Base-by-base conservation (phyloP, 2,329 filamentous ascomycete species). In the Lachnellula occidentalis region DNA sequence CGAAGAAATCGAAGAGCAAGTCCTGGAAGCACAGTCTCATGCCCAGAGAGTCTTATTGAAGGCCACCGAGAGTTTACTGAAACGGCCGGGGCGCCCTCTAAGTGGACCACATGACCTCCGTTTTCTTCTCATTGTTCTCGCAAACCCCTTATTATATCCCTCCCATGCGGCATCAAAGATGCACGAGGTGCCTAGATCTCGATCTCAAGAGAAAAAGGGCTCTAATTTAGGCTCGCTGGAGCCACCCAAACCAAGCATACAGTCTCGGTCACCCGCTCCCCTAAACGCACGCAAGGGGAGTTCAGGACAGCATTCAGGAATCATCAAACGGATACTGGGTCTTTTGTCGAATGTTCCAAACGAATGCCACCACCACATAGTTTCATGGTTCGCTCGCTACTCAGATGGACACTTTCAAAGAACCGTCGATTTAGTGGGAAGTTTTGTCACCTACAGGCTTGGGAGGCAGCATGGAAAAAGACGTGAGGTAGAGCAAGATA, bases 241-340 rank as follows among this genome's bases (percentile, higher is more conserved):
- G 19, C 34, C 37, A 51, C 45, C 37, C 17, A 58, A 51, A 22
- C 34, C 22, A 37, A 50, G 17, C n/a, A 48, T 54, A 3, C 51
- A 47, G 12, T 54, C 53, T 14, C 24, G 49, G 34, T 53, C 56
- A 15, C 53, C 57, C 12, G 47, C 42, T 24, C 53, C 47, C 9
- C 45, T 52, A 2, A 62, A 61, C 37, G 45, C 47, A 4, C 51
- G 34, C 12, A 64, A 59, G 53, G 62, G 66, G 22, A 64, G 73
- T 7, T 66, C 76, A 11, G 86, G 85, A 1, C 82, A 88, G 56
- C 88, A 95, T 70, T 91, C 88, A 2, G 87, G 87, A 4, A 87
- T 96, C 51, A 82, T 95, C 64, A 96, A 96, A 70, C 82, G 92
- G 37, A 85, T 95, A 39, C 70, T 95, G 24, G 92, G 92, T 1